phyloP scores from a whole-genome alignment of 768 basidiomycete genomes.

The Phaffia australis region DNA sequence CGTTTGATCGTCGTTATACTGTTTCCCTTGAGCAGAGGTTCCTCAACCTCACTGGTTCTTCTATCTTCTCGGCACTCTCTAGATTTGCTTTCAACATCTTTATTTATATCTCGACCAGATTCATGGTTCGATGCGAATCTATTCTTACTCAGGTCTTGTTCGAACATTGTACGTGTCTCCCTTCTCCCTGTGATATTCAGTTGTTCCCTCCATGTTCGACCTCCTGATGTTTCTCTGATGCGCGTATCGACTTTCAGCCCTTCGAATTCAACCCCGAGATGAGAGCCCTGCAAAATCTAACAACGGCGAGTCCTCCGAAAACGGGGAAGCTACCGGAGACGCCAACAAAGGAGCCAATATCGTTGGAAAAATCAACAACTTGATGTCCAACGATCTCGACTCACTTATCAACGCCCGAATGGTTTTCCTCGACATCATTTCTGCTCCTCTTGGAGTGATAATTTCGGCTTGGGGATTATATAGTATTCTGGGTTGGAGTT shows the following conservation, averaged over 20 bases:
- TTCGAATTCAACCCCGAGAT: constrained; percentile 55
- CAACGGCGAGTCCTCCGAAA: not conserved
- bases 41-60: constrained; percentile 33
- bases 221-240: not conserved
- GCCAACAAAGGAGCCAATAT: constrained; percentile 40
- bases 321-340: not conserved
- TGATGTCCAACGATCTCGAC: constrained; percentile 56
- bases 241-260: constrained; percentile 38
- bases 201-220: no score
- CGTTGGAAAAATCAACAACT: constrained; percentile 65
- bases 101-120: constrained; percentile 39
- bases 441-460: constrained; percentile 41
- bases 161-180: constrained; percentile 45
- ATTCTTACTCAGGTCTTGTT: constrained; percentile 60
- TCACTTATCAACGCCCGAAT: constrained; percentile 41
- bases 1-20: constrained; percentile 41
- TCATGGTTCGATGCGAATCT: constrained; percentile 46
- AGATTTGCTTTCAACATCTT: constrained; percentile 1
- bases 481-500: constrained; percentile 47
- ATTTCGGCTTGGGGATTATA: constrained; percentile 44
- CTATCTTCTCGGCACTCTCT: constrained; percentile 40
- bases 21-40: constrained; percentile 36
- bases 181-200: not conserved
- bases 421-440: constrained; percentile 35
- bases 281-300: constrained; percentile 35